Conservation (phyloP, 768 basidiomycete species). For the Mycena floridula region DNA sequence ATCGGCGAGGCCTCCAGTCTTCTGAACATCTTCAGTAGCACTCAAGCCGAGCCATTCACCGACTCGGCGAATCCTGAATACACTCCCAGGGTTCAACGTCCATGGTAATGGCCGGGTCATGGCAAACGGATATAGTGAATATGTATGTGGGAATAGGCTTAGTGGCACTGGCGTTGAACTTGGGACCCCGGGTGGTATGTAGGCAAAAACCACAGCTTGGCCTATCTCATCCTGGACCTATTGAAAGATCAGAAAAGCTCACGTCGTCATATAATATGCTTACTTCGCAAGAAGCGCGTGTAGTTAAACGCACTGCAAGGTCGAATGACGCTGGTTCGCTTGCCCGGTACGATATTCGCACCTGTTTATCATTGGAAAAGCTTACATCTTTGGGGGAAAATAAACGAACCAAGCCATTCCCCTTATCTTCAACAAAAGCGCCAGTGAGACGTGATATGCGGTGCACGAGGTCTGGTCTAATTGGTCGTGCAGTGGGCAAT, state of each 20-base stretch:
- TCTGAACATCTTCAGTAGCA: constrained; percentile 25
- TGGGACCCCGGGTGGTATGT: constrained; percentile 23
- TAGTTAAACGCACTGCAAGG: constrained; percentile 45
- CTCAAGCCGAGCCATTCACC: constrained; percentile 48
- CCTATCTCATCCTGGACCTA: constrained; percentile 7
- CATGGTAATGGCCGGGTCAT: constrained; percentile 43
- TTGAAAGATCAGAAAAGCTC: not conserved
- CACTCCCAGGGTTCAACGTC: constrained; percentile 33
- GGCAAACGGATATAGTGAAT: constrained; percentile 67
- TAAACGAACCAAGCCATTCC: constrained; percentile 37
- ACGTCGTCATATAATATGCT: constrained; percentile 7
- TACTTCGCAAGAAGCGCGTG: constrained; percentile 51
- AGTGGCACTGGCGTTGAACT: constrained; percentile 16
- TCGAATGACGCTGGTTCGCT: constrained; percentile 28
- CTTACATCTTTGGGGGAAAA: not conserved
- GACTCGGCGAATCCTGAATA: constrained; percentile 58
- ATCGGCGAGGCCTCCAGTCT: constrained; percentile 31
- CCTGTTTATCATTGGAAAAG: constrained; percentile 25
- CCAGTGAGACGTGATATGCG: constrained; percentile 64
- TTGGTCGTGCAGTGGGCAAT: constrained; percentile 37
- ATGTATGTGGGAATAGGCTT: constrained; percentile 30
- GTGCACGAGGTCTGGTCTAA: constrained; percentile 45
- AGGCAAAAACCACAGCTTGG: constrained; percentile 17
- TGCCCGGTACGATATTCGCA: constrained; percentile 47
- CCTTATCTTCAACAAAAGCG: constrained; percentile 53